Evolutionary conservation across 2,329 filamentous ascomycete species (phyloP), one percentile per base, ranked within the genome.

Genomic region (Fusarium kyushuense): DNA sequence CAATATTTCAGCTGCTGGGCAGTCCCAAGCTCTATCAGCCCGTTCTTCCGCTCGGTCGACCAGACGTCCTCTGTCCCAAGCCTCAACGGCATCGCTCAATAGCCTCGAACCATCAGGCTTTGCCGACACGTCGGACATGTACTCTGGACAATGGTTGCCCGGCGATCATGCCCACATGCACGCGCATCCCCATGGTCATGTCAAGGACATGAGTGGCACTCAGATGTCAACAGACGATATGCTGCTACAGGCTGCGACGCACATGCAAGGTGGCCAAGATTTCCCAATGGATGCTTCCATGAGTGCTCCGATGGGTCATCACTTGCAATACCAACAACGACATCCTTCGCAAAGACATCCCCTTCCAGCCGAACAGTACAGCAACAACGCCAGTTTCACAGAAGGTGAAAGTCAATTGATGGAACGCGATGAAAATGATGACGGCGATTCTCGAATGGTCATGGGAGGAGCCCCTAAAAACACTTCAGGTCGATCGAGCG

Each of bases 401-500:
- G 87, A 89, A 59, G 80, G 77, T 32, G 87, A 89, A 54, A 85
- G 83, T 69, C 87, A 89, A 71, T 82, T 90, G 80, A 75, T 89
- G 70, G 87, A 89, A 57, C 84, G 85, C 47, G 87, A 89, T 45
- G 86, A 86, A 29, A 83, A 84, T 43, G 85, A 88, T 13, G 87
- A 89, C 14, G 83, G 78, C 19, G 86, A 89, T 56, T 84, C 86
- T 5, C 75, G 86, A 60, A 77, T 79, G 3, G 82, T 82, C 13
- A 75, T 79, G 10, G 73, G 78, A 17, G 79, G 79, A 27, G 83
- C 84, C 38, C 79, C 84, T 33, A 90, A 87, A 77, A 84, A 87
- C 29, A 83, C 87, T 21, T 85, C 87, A 40, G 84, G 86, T 29
- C 86, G 89, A 48, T 89, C 90, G 17, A 93, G 89, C 67, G 91